Conservation (phyloP, 805 yeast genomes). For the Candida incommunis region DNA sequence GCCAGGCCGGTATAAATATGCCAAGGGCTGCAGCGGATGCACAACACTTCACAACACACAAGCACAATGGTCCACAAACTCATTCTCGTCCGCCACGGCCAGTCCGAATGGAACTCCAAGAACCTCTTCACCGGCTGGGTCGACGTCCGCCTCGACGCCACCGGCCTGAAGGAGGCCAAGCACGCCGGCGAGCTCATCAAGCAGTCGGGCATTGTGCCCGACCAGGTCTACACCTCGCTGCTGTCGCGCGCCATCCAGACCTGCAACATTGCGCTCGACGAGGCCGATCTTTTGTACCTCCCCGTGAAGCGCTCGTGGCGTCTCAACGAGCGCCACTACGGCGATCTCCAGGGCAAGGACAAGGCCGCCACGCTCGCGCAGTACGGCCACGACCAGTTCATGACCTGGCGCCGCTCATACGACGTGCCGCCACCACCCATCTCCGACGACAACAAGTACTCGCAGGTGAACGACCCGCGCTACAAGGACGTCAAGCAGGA, state of each 20-base stretch:
- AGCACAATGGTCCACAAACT: conserved; percentile 34
- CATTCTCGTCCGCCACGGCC: conserved; percentile 96
- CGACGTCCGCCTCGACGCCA: conserved; percentile 71
- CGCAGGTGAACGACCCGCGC: conserved; percentile 78
- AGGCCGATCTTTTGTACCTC: conserved; percentile 79
- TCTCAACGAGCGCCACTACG: conserved; percentile 97
- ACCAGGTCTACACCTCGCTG: conserved; percentile 78
- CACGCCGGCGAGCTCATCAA: conserved; percentile 87
- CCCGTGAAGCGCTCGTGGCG: conserved; percentile 95
- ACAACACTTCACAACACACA: background rate
- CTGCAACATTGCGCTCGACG: conserved; percentile 83
- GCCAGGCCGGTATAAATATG: too few relatives aligned
- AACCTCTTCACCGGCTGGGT: conserved; percentile 99
- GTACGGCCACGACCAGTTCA: conserved; percentile 88
- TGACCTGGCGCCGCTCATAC: conserved; percentile 93
- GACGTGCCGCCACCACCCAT: conserved; percentile 94
- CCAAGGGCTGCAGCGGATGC: too few relatives aligned
- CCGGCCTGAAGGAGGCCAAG: conserved; percentile 81
- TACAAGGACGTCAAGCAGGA: conserved; percentile 69
- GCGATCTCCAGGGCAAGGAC: conserved; percentile 97
- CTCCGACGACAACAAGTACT: conserved; percentile 61
- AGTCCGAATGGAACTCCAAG: conserved; percentile 97
- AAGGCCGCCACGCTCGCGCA: conserved; percentile 82
- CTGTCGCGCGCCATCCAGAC: conserved; percentile 94
- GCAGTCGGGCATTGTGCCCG: conserved; percentile 77